Percentiles rank a stretch among this genome's conserved stretches.
These are phyloP conservation scores for Aspergillus amoenus DNA, from an alignment of 2,329 filamentous ascomycete species.

Conservation along the genomic window DNA sequence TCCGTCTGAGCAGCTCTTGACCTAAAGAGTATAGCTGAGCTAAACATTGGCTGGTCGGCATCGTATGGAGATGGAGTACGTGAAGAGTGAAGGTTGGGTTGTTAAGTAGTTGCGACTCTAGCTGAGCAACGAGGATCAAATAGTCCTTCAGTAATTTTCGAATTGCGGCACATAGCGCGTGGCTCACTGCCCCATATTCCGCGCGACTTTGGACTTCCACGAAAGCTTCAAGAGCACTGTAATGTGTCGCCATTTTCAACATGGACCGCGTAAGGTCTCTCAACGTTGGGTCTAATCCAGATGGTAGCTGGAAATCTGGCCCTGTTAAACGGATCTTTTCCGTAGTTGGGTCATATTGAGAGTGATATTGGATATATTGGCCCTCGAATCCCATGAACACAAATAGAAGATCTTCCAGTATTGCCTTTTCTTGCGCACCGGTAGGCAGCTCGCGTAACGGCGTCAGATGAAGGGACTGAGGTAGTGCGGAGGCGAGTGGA, in stretches of 20 bases:
- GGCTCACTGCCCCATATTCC: conserved; percentile 91
- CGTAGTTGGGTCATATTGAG: conserved; percentile 76
- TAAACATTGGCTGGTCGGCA: conserved; percentile 88
- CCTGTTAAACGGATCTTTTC: conserved; percentile 87
- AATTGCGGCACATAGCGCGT: conserved; percentile 93
- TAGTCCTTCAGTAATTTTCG: conserved; percentile 91
- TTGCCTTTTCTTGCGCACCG: conserved; percentile 79
- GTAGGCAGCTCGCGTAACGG: conserved; percentile 70
- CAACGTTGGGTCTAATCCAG: conserved; percentile 86
- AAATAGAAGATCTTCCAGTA: conserved; percentile 87
- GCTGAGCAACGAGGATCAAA: conserved; percentile 83
- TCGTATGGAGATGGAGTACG: conserved; percentile 85
- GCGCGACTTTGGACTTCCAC: conserved; percentile 91
- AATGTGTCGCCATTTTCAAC: conserved; percentile 92
- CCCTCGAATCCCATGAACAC: conserved; percentile 98
- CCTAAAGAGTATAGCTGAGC: conserved; percentile 84
- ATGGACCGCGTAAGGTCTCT: conserved; percentile 84
- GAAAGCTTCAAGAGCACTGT: conserved; percentile 86
- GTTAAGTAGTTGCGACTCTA: conserved; percentile 89
- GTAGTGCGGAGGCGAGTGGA: conserved; percentile 65
- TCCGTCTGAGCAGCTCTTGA: conserved; percentile 82
- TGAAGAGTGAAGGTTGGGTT: conserved; percentile 89
- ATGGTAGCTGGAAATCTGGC: conserved; percentile 73
- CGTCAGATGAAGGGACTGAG: conserved; percentile 65
- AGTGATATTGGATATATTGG: conserved; percentile 88